These are phyloP conservation scores for Pseudoscleropodium purum DNA, from an alignment of 225 moss, liverwort and hornwort species.

Conservation along the genomic window DNA sequence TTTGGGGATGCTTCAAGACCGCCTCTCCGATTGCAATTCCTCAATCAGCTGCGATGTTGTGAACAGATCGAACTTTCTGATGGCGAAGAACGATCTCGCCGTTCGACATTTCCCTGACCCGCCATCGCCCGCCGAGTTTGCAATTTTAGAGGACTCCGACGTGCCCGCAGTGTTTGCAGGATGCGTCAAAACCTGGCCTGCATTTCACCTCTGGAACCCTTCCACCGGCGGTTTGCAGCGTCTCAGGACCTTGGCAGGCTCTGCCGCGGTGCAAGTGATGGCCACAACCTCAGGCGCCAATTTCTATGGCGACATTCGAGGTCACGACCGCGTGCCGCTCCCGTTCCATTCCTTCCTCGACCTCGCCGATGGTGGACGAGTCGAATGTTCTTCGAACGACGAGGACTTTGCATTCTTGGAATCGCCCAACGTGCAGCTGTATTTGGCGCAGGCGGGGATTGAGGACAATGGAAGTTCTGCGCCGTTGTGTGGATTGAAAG, in stretches of 20 bases:
- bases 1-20: background rate
- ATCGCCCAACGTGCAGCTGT: constrained; percentile 29
- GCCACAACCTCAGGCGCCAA: constrained; percentile 54
- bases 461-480: background rate
- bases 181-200: constrained; percentile 48
- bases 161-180: constrained; percentile 45
- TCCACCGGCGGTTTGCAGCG: constrained; percentile 46
- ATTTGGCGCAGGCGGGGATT: constrained; percentile 70
- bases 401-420: constrained; percentile 1
- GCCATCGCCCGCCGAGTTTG: constrained; percentile 22
- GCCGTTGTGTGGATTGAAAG: constrained; percentile 44
- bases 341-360: constrained; percentile 60
- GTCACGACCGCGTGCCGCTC: constrained; percentile 66
- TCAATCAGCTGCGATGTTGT: background rate
- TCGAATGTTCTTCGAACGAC: background rate
- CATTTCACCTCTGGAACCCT: constrained; percentile 56
- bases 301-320: constrained; percentile 79
- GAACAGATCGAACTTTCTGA: background rate
- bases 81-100: constrained; percentile 9
- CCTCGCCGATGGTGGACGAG: constrained; percentile 6
- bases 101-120: background rate
- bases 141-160: constrained; percentile 22
- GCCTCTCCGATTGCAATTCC: background rate
- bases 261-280: constrained; percentile 64
- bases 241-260: constrained; percentile 59